These are phyloP conservation scores for Aureobasidium sp. DNA, from an alignment of 2,329 filamentous ascomycete genomes.

Conservation along the genomic window DNA sequence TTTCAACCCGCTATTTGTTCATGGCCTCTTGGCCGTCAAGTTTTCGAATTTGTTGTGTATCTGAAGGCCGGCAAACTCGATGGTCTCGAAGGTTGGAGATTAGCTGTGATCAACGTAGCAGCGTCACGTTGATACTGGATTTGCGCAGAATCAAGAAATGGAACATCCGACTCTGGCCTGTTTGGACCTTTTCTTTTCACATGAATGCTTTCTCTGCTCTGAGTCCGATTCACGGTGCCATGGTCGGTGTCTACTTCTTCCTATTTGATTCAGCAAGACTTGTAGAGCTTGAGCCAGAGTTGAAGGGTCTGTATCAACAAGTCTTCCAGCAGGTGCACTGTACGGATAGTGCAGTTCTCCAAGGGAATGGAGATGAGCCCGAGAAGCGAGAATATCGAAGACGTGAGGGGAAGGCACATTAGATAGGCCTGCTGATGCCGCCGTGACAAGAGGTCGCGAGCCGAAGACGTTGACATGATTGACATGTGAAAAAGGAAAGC, in stretches of 20 bases:
- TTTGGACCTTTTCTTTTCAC: no score
- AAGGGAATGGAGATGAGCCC: neutral
- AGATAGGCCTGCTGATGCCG: neutral
- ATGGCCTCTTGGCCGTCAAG: neutral
- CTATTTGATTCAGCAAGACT: neutral
- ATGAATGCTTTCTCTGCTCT: no score
- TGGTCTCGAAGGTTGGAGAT: no score
- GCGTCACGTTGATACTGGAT: no score
- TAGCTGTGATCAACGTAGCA: no score
- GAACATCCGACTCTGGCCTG: no score
- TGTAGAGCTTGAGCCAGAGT: neutral
- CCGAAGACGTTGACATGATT: neutral
- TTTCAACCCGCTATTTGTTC: neutral
- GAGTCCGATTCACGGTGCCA: no score
- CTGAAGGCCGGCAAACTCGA: neutral
- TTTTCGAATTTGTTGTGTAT: no score
- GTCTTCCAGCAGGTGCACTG: neutral
- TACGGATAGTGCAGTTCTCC: neutral
- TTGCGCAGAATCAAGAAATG: no score
- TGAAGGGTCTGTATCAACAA: neutral
- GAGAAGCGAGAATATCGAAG: neutral
- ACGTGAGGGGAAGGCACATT: neutral
- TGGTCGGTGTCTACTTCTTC: neutral
- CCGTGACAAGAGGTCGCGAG: neutral
- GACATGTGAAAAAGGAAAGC: slow-evolving; percentile 1